Conservation (phyloP, 352 stramenopile species). For the Elongisporangium senticosum region DNA sequence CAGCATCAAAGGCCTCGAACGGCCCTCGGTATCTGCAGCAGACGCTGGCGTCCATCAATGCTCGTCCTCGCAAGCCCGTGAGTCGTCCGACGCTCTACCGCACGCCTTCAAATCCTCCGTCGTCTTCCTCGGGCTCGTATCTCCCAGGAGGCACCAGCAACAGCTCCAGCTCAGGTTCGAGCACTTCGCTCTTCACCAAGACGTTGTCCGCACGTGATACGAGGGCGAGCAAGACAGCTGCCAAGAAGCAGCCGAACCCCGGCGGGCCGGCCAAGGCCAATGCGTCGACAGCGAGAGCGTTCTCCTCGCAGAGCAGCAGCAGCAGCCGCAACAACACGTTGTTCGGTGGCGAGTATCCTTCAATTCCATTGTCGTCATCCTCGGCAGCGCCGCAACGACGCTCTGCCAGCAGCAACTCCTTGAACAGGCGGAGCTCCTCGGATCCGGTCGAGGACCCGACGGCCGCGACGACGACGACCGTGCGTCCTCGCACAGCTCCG, state of each 20-base stretch:
- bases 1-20: slow-evolving; percentile 10
- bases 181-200: slow-evolving; percentile 10
- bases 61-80: slow-evolving; percentile 23
- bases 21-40: slow-evolving; percentile 40
- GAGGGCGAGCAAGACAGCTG: slow-evolving; percentile 1
- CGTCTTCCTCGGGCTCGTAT: slow-evolving; percentile 12
- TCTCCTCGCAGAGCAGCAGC: background rate
- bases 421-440: background rate
- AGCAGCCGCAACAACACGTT: background rate
- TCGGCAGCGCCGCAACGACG: background rate
- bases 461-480: background rate
- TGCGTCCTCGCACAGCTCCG: slow-evolving; percentile 37
- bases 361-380: background rate
- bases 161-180: background rate
- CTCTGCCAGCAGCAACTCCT: slow-evolving; percentile 1
- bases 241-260: background rate
- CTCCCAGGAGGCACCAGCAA: slow-evolving; percentile 14
- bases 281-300: background rate
- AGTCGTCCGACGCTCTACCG: slow-evolving; percentile 6
- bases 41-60: slow-evolving; percentile 50
- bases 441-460: background rate
- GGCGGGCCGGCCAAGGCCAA: background rate
- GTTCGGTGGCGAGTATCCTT: slow-evolving; percentile 11
- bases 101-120: slow-evolving; percentile 17
- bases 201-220: background rate